Base-by-base conservation (phyloP, 2,329 filamentous ascomycete genomes). In the Thermothelomyces thermophilus region DNA sequence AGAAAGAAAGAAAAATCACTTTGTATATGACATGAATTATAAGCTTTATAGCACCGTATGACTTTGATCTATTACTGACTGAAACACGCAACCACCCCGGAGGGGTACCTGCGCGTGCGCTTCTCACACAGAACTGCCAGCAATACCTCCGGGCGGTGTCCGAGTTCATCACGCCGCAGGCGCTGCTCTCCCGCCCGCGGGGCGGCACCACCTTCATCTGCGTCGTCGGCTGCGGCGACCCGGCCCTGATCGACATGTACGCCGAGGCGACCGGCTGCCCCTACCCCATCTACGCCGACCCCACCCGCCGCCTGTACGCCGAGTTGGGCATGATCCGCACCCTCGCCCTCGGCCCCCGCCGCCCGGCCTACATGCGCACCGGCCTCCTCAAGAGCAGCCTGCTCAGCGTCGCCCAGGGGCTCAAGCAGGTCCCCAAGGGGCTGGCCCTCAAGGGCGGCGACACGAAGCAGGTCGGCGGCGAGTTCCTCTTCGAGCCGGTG, bases 211-310 rank as follows among this genome's bases (percentile, higher is more conserved):
- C 83, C 28, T 81, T 79, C 57, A 76, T 91, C 58, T 75, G 77
- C 50, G 75, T 90, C 46, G 72, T 91, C 53, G 86, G 87, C 41
- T 90, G 86, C 65, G 87, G 87, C 48, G 74, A 82, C 46, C 82
- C 82, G 0, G 71, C 73, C 19, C 70, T 90, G 26, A 89, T 90
- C 59, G 70, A 79, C 52, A 76, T 78, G 68, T 90, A 90, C 68
- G 70, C 72, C 16, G 63, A 73, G 19, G 73, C 77, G 47, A 85
- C 85, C 0, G 64, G 64, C n/a, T 87, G 83, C 59, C 74, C 77
- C 1, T 90, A 83, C 68, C 81, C 83, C n/a, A 76, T 90, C 51
- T 90, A 87, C 69, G 79, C 84, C n/a, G 86, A 90, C 62, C 85
- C 86, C 0, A 80, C 78, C 2, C 72, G 77, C 28, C 74, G 74